Evolutionary conservation across 192 early-diverging fungal species (phyloP), one percentile per base, ranked within the genome.

Genomic region (Funneliformis geosporum): DNA sequence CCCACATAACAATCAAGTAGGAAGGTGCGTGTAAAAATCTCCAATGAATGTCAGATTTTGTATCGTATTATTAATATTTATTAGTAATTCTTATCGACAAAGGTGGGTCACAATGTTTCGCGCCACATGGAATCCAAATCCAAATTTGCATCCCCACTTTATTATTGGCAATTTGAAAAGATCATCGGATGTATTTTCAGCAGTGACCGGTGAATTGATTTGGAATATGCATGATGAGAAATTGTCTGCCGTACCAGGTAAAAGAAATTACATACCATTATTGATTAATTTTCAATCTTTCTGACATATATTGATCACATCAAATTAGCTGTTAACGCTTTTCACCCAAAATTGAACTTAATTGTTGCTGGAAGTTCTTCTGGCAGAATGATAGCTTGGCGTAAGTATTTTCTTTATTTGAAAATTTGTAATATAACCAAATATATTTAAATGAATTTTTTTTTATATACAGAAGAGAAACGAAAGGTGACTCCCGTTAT

Each of bases 31-130:
- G 47, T 46, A 75, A 33, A 28, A n/a, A n/a, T n/a, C n/a, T n/a
- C n/a, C n/a, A n/a, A n/a, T n/a, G n/a, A n/a, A n/a, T n/a, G n/a
- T n/a, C n/a, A n/a, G n/a, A n/a, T n/a, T n/a, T n/a, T n/a, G n/a
- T n/a, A n/a, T n/a, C n/a, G n/a, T n/a, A n/a, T n/a, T n/a, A n/a
- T n/a, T n/a, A n/a, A n/a, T n/a, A n/a, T n/a, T n/a, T n/a, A 64
- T 42, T 46, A 76, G 21, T 73, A 18, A 33, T 23, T 1, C 5
- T 16, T 55, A 8, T 62, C 18, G 65, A 50, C 11, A 46, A 71
- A 81, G 90, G 64, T 93, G 92, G 92, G 88, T 92, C 27, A 90
- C 91, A 1, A 87, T 88, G 80, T 86, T 93, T 55, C 88, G 90
- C 14, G 87, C 91, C 3, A 82, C 80, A 5, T 93, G 92, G 92